These are phyloP conservation scores for Candida boleticola DNA, from an alignment of 805 yeast genomes.

Conservation along the genomic window DNA sequence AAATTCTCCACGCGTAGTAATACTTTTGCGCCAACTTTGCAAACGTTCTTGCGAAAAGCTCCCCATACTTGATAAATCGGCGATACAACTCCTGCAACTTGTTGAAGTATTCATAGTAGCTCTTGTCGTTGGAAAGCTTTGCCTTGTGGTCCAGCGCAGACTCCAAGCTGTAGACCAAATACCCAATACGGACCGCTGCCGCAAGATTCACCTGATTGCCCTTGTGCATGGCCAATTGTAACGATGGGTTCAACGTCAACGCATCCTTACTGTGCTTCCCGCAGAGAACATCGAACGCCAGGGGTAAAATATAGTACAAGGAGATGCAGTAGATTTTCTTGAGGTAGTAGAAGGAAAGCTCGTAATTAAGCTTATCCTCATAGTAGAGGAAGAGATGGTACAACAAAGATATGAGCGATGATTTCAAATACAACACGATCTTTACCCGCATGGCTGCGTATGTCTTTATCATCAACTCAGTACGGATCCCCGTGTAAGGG, in stretches of 20 bases:
- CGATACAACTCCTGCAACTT: constrained; percentile 1
- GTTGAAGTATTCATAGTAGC: constrained; percentile 7
- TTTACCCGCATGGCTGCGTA: constrained; percentile 9
- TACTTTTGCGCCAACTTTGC: constrained; percentile 50
- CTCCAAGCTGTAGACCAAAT: constrained; percentile 13
- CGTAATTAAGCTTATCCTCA: constrained; percentile 24
- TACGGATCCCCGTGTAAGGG: background rate
- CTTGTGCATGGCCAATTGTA: constrained; percentile 38
- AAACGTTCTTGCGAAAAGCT: constrained; percentile 15
- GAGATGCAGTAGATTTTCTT: constrained; percentile 21
- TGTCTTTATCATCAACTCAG: constrained; percentile 9
- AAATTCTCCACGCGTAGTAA: constrained; percentile 63
- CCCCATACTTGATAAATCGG: constrained; percentile 9
- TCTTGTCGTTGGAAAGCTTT: constrained; percentile 9
- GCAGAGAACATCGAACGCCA: constrained; percentile 22
- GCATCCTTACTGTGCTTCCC: constrained; percentile 30
- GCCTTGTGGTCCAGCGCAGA: constrained; percentile 10
- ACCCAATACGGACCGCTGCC: constrained; percentile 16
- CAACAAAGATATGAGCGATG: constrained; percentile 23
- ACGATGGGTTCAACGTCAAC: constrained; percentile 29
- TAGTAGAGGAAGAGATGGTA: constrained; percentile 39
- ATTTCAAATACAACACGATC: constrained; percentile 14
- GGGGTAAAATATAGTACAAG: constrained; percentile 19
- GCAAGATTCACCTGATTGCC: constrained; percentile 25
- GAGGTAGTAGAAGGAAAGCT: constrained; percentile 30